Percentiles rank a stretch among this genome's conserved stretches.
phyloP scores from a whole-genome alignment of 2,329 filamentous ascomycete species.

The Ceratocystis huliohia region DNA sequence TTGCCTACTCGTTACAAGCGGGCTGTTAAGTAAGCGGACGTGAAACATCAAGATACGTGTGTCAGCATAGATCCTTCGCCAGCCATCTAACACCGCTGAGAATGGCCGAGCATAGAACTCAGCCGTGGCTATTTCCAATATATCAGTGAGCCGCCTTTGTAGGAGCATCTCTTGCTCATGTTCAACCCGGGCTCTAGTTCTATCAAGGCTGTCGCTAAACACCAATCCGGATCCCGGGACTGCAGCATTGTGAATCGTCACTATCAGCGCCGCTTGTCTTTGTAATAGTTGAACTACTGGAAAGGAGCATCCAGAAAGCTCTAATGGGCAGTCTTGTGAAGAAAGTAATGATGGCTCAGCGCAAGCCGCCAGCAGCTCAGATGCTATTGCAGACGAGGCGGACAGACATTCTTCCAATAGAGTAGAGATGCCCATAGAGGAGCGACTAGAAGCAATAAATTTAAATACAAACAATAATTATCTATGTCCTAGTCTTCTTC shows the following conservation, averaged over 20 bases:
- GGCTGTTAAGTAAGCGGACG: slow-evolving; percentile 24
- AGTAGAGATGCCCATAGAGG: background rate
- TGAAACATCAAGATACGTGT: slow-evolving; percentile 52
- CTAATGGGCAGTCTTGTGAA: slow-evolving; percentile 7
- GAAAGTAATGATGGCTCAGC: slow-evolving; percentile 9
- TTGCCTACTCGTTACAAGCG: background rate
- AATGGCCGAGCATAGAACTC: slow-evolving; percentile 20
- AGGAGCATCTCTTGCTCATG: background rate
- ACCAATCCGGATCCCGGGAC: background rate
- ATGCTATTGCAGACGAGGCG: slow-evolving; percentile 7
- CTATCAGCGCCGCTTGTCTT: slow-evolving; percentile 11
- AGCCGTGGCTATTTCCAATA: slow-evolving; percentile 15
- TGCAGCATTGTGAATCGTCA: background rate
- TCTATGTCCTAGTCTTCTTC: too few relatives aligned
- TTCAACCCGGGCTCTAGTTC: background rate
- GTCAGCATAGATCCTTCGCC: slow-evolving; percentile 61
- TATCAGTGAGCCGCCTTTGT: slow-evolving; percentile 14
- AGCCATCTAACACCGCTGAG: slow-evolving; percentile 43
- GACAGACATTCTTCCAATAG: slow-evolving; percentile 5
- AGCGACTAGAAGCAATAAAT: background rate
- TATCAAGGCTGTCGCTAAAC: background rate
- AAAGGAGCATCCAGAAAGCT: slow-evolving; percentile 15
- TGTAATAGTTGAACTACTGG: slow-evolving; percentile 16
- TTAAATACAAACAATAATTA: background rate
- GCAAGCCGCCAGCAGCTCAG: slow-evolving; percentile 10